Evolutionary conservation across 208 protist species (phyloP), one percentile per base, ranked within the genome.

Genomic region (Zelonia costaricensis): DNA sequence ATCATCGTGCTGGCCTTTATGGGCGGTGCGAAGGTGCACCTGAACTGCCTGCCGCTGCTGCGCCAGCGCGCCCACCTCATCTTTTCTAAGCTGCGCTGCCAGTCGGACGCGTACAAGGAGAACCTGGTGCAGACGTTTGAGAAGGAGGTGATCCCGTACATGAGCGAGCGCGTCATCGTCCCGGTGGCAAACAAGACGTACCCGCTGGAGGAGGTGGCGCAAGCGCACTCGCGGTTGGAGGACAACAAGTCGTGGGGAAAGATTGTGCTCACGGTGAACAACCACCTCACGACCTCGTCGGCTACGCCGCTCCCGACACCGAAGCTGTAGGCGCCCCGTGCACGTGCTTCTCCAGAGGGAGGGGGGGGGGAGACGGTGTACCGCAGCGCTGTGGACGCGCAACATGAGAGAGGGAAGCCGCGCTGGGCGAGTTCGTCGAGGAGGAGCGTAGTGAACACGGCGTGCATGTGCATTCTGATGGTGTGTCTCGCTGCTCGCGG

Each of bases 11-110:
- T 94, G 20, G 65, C 78, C 45, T 83, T 87, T 52, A 78, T 91
- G 64, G 81, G 88, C 20, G 91, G 85, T 3, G 42, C 62, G 15
- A 60, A 64, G 39, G 63, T 88, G 39, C 49, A 88, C 39, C 22
- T 92, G n/a, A 84, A 85, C 54, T 77, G 80, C 42, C 43, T 80
- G 5, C 79, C 89, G 0, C 61, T 95, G 27, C 76, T 92, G 25
- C 74, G 74, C 3, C 80, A 92, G 62, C 69, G 86, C 8, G 82
- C 76, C 1, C 67, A 72, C 25, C 55, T 95, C 48, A 69, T 85
- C 44, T 95, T 89, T 61, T 88, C 86, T 18, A 91, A 80, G 55
- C 72, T 92, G 18, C 86, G 89, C 28, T 75, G 74, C 61, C 76
- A 85, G 47, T 53, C 57, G 16, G 45, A 67, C 23, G 76, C 72